Evolutionary conservation across 2,329 filamentous ascomycete species (phyloP).

Genomic region (Aspergillus novofumigatus): DNA sequence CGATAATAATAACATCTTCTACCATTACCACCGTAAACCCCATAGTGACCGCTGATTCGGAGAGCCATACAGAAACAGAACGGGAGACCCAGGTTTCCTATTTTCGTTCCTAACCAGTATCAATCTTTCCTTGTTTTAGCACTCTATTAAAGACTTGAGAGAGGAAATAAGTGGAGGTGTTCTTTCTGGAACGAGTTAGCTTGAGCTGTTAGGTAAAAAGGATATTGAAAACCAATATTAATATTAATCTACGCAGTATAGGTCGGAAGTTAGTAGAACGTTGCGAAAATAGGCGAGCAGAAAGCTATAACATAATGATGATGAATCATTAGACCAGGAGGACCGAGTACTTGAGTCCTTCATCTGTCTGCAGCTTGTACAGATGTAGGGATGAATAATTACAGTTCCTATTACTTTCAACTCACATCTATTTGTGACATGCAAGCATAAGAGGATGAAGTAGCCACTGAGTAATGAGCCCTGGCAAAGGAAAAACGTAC

Average conservation of each 20-base stretch:
- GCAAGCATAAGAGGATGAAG: neutral
- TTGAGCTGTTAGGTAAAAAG: conserved; percentile 7
- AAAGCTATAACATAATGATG: neutral
- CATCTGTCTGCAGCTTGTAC: neutral
- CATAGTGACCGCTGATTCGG: neutral
- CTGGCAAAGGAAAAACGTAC: neutral
- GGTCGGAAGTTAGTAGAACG: neutral
- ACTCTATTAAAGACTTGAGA: neutral
- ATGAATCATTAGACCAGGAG: neutral
- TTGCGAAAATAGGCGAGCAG: neutral
- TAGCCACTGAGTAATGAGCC: too few species aligned
- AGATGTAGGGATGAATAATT: neutral
- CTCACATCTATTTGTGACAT: neutral
- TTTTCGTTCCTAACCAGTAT: neutral
- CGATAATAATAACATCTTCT: neutral
- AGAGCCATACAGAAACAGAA: neutral
- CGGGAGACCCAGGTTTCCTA: neutral
- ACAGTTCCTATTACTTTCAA: neutral
- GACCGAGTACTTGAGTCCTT: neutral
- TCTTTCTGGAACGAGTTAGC: conserved; percentile 14
- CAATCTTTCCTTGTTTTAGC: neutral
- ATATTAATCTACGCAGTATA: neutral
- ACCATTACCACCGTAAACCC: neutral
- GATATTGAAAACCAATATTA: conserved; percentile 1
- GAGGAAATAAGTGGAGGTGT: conserved; percentile 4